Conservation (phyloP, 345 rosid genomes). For the Lepidium africanum region DNA sequence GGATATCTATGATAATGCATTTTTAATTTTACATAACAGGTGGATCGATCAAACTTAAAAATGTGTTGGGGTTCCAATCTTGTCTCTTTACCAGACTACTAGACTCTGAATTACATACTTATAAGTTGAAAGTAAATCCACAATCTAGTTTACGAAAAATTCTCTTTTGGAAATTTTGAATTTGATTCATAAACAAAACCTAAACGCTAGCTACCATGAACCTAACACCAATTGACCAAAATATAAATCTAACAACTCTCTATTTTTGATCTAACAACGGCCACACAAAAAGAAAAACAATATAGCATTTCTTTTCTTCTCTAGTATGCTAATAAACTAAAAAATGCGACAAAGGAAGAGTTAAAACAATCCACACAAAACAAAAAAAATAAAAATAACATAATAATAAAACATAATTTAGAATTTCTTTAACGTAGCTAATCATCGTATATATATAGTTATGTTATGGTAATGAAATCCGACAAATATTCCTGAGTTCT, state of each 20-base stretch:
- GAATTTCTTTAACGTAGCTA: not conserved
- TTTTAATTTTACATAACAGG: too few relatives aligned
- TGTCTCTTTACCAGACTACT: too few relatives aligned
- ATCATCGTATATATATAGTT: not conserved
- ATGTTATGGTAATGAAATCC: not conserved
- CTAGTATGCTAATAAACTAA: not conserved
- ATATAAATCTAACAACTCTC: not conserved
- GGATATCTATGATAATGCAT: too few relatives aligned
- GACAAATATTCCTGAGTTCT: constrained; percentile 17
- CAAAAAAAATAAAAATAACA: too few relatives aligned
- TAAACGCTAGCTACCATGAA: not conserved
- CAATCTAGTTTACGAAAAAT: too few relatives aligned
- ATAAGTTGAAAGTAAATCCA: too few relatives aligned
- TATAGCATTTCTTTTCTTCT: not conserved
- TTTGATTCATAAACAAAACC: not conserved
- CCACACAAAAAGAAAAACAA: too few relatives aligned
- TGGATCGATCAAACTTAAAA: too few relatives aligned
- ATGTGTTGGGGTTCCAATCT: too few relatives aligned
- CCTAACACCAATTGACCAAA: not conserved
- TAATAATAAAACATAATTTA: not conserved
- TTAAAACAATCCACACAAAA: not conserved
- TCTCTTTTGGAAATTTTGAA: too few relatives aligned
- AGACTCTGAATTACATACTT: too few relatives aligned
- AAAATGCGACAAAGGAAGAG: not conserved
- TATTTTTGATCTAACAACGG: too few relatives aligned